A percentile compares a stretch with the other conserved stretches of the same genome.
Conservation (phyloP, 176 grass and related monocot species). For the Leersia perrieri region DNA sequence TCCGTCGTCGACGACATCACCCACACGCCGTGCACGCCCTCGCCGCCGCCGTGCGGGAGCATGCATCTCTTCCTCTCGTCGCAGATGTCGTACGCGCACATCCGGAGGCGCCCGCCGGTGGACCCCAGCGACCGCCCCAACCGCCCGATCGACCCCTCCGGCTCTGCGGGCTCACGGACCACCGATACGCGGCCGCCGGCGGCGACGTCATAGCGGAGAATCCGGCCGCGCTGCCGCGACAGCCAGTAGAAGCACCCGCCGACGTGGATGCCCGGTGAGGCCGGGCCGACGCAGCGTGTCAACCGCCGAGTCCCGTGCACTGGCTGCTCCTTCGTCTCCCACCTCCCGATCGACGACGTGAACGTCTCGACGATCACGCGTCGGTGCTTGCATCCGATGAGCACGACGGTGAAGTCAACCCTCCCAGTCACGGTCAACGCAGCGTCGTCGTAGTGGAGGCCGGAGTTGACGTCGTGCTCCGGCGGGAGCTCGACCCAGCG, state of each 20-base stretch:
- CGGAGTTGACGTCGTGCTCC: not conserved
- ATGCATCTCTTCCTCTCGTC: not conserved
- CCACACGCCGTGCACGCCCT: conserved; percentile 28
- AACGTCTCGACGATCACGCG: conserved; percentile 16
- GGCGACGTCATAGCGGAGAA: not conserved
- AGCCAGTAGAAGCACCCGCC: conserved; percentile 33
- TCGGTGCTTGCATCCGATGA: not conserved
- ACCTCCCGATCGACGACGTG: not conserved
- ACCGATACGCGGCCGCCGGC: not conserved
- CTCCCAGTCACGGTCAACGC: not conserved
- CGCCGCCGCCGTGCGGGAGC: not conserved
- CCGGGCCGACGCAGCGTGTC: not conserved
- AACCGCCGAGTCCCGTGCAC: not conserved
- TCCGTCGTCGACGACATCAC: not conserved
- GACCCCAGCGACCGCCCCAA: not conserved
- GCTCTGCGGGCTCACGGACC: not conserved
- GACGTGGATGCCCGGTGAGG: not conserved
- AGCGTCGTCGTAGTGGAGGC: conserved; percentile 8
- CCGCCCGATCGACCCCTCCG: not conserved
- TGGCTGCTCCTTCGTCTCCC: not conserved
- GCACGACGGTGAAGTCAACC: conserved; percentile 18
- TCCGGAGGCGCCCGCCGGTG: not conserved
- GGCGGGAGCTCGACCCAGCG: conserved; percentile 26
- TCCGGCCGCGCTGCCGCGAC: not conserved
- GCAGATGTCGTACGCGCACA: conserved; percentile 12